Evolutionary conservation across 202 grass and related monocot genomes (phyloP).

Genomic region (Musa balbisiana): DNA sequence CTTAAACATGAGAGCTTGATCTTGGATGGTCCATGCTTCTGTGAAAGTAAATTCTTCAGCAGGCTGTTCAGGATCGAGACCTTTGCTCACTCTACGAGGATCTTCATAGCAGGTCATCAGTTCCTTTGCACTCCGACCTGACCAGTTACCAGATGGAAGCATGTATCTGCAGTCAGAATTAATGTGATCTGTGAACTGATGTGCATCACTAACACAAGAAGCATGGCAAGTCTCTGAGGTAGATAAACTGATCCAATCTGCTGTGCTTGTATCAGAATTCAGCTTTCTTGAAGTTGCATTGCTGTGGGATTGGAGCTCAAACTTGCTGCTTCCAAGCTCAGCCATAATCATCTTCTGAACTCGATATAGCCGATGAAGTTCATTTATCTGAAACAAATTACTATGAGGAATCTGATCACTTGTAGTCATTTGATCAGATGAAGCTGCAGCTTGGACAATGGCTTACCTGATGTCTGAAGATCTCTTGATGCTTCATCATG

Average conservation of each 20-base stretch:
- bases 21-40: conserved; percentile 2
- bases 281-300: neutral
- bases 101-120: neutral
- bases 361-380: conserved; percentile 5
- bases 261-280: neutral
- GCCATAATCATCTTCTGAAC: conserved; percentile 3
- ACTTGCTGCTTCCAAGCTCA: neutral
- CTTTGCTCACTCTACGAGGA: neutral
- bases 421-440: neutral
- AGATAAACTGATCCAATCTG: conserved; percentile 8
- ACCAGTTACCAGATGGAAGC: neutral
- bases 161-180: neutral
- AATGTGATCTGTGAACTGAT: neutral
- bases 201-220: neutral
- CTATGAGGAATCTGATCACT: neutral
- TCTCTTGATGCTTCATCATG: neutral
- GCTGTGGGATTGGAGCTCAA: neutral
- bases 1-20: neutral
- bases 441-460: neutral
- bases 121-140: neutral
- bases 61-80: neutral
- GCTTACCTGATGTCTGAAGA: conserved; percentile 5
- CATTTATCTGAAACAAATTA: neutral
- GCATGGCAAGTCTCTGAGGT: neutral
- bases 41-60: neutral